Evolutionary conservation across 148 eudicot genomes (phyloP).

Genomic region (Vaccinium darrowii): DNA sequence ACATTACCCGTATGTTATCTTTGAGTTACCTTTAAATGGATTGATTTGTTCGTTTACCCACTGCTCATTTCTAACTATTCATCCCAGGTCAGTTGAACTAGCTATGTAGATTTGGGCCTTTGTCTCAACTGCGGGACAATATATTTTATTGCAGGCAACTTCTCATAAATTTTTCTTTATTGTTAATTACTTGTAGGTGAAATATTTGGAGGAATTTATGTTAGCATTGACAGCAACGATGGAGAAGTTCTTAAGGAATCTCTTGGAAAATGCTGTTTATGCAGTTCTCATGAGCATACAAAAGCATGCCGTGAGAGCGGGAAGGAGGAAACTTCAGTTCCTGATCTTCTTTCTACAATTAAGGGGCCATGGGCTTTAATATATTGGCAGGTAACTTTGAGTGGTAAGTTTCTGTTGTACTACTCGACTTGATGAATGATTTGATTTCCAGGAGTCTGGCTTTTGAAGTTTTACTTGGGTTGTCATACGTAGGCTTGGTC

Average conservation of each 20-base stretch:
- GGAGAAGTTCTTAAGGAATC: slow-evolving; percentile 68
- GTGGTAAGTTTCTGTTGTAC: slow-evolving; percentile 56
- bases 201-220: slow-evolving; percentile 74
- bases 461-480: slow-evolving; percentile 2
- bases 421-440: neutral
- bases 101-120: neutral
- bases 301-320: slow-evolving; percentile 30
- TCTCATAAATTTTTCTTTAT: neutral
- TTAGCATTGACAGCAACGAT: slow-evolving; percentile 67
- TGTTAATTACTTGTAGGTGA: slow-evolving; percentile 53
- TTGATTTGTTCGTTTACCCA: neutral
- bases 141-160: neutral
- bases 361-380: slow-evolving; percentile 95
- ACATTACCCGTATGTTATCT: neutral
- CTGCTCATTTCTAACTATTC: neutral
- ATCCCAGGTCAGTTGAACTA: neutral
- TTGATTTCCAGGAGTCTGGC: neutral
- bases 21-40: neutral
- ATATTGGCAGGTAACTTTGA: slow-evolving; percentile 94
- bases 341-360: slow-evolving; percentile 75
- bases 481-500: slow-evolving; percentile 50
- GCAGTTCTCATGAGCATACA: slow-evolving; percentile 40
- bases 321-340: slow-evolving; percentile 42
- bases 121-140: neutral
- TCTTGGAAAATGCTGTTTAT: slow-evolving; percentile 55